A percentile compares a stretch with the other conserved stretches of the same genome.
Evolutionary conservation across 2,329 filamentous ascomycete genomes (phyloP).

Genomic region (Blumeria graminis): DNA sequence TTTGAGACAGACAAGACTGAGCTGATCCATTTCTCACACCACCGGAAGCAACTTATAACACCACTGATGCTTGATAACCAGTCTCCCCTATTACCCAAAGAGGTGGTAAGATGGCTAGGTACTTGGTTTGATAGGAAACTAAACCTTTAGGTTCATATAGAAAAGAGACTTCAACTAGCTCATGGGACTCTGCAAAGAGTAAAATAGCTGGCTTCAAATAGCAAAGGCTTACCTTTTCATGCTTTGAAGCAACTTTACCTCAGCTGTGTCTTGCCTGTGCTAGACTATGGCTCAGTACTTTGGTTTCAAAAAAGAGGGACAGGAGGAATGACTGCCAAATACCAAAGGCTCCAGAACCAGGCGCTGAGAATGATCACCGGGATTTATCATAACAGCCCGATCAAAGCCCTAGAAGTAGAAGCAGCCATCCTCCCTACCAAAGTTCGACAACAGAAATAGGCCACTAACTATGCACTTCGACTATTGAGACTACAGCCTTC

Average conservation of each 20-base stretch:
- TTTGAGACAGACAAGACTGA: background rate
- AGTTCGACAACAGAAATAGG: background rate
- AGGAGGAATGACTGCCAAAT: background rate
- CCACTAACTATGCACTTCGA: background rate
- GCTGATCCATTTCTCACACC: background rate
- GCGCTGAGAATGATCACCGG: background rate
- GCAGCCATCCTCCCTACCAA: background rate
- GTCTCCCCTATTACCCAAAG: background rate
- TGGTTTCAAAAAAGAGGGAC: background rate
- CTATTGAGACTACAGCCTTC: background rate
- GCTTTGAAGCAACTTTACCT: background rate
- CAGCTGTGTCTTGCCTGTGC: background rate
- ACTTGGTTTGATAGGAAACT: background rate
- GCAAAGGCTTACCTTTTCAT: background rate
- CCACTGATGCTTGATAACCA: background rate
- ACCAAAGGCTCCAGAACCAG: background rate
- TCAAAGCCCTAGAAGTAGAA: background rate
- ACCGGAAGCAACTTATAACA: too few relatives aligned
- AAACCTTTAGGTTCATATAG: background rate
- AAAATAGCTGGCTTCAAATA: background rate
- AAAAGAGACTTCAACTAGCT: background rate
- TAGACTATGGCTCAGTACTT: background rate
- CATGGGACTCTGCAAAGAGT: background rate
- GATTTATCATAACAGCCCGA: background rate
- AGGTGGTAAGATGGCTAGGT: background rate